Conservation (phyloP, 2,329 filamentous ascomycete genomes). For the Zymoseptoria crescenta region DNA sequence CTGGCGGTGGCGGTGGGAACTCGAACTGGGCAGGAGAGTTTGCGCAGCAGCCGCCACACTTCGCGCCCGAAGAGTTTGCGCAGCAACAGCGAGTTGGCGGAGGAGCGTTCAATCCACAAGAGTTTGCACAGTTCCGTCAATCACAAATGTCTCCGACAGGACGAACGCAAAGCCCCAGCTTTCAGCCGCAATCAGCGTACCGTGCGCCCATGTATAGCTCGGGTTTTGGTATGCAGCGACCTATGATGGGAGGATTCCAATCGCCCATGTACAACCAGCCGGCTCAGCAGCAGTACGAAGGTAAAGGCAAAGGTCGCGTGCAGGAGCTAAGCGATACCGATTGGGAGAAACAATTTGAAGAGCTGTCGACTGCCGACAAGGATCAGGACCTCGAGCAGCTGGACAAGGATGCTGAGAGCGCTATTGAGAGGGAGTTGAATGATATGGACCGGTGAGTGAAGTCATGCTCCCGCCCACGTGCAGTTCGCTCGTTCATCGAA, state of each 20-base stretch:
- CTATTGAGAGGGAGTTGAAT: slow-evolving; percentile 80
- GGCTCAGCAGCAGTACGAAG: slow-evolving; percentile 44
- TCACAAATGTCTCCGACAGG: slow-evolving; percentile 52
- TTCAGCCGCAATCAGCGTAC: slow-evolving; percentile 36
- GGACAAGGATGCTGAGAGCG: slow-evolving; percentile 59
- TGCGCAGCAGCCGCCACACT: slow-evolving; percentile 20
- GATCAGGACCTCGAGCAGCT: slow-evolving; percentile 41
- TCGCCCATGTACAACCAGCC: slow-evolving; percentile 37
- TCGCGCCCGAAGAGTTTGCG: slow-evolving; percentile 21
- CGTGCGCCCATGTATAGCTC: slow-evolving; percentile 52
- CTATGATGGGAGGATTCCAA: slow-evolving; percentile 21
- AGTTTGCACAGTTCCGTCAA: slow-evolving; percentile 82
- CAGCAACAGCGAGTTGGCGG: slow-evolving; percentile 15
- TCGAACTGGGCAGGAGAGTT: slow-evolving; percentile 30
- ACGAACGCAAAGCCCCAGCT: slow-evolving; percentile 53
- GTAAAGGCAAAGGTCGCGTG: slow-evolving; percentile 75
- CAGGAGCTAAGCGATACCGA: slow-evolving; percentile 87
- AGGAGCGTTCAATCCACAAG: slow-evolving; percentile 63
- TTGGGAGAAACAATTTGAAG: slow-evolving; percentile 94
- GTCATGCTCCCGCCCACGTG: not conserved
- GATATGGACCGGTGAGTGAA: slow-evolving; percentile 74
- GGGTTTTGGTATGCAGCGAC: slow-evolving; percentile 43
- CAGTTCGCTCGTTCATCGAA: slow-evolving; percentile 12
- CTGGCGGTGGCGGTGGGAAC: slow-evolving; percentile 17
- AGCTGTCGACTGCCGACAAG: slow-evolving; percentile 65